Conservation (phyloP, 2,329 filamentous ascomycete genomes). For the Botrytis hyacinthi region DNA sequence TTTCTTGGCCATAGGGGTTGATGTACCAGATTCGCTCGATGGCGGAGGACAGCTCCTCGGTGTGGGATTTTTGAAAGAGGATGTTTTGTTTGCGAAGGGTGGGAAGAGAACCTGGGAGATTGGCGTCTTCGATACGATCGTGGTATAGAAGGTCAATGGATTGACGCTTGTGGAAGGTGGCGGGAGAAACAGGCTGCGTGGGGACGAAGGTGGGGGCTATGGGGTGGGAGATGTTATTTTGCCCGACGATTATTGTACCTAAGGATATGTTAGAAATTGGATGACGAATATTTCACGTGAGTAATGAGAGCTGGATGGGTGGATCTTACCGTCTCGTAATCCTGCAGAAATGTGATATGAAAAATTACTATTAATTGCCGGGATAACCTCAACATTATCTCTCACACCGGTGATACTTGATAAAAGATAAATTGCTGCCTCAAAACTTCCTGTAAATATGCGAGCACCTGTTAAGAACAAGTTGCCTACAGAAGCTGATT, state of each 20-base stretch:
- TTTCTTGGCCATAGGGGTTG: conserved; percentile 97
- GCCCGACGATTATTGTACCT: conserved; percentile 65
- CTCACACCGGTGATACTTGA: conserved; percentile 85
- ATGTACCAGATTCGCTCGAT: conserved; percentile 94
- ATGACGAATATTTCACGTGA: background rate
- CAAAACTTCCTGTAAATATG: conserved; percentile 88
- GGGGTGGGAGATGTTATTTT: conserved; percentile 90
- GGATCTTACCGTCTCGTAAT: conserved; percentile 64
- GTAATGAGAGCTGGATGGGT: no score
- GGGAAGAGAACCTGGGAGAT: conserved; percentile 76
- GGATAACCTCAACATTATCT: conserved; percentile 72
- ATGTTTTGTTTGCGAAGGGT: conserved; percentile 79
- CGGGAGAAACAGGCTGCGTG: conserved; percentile 25
- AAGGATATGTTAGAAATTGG: background rate
- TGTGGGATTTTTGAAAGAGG: conserved; percentile 70
- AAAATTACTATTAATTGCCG: conserved; percentile 92
- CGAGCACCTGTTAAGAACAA: conserved; percentile 80
- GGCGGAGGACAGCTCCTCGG: conserved; percentile 72
- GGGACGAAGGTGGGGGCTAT: conserved; percentile 27
- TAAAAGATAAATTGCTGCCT: conserved; percentile 87
- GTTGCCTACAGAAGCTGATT: conserved; percentile 73
- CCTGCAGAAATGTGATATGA: conserved; percentile 90
- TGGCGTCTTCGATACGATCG: conserved; percentile 74
- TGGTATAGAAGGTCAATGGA: conserved; percentile 51
- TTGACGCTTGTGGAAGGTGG: conserved; percentile 23